Evolutionary conservation across 2,329 filamentous ascomycete genomes (phyloP), one percentile per base, ranked within the genome.

Genomic region (Mycosphaerelloides madeirae): DNA sequence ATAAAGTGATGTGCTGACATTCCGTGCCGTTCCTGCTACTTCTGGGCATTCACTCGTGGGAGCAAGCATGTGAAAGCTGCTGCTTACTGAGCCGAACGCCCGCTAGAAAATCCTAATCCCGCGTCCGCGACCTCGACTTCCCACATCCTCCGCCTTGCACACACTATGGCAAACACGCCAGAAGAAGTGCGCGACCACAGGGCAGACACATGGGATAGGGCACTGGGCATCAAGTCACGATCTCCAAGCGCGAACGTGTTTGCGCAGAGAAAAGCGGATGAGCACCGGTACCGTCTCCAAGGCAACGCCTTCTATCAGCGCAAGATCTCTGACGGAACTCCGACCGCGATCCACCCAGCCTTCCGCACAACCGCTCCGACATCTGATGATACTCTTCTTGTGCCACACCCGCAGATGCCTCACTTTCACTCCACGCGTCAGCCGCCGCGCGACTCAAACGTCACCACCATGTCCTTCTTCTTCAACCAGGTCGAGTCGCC

Each of bases 221-320:
- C 29, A 4, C 14, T 40, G 12, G 38, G 38, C n/a, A n/a, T 33
- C 16, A 33, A 41, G n/a, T 34, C 43, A 34, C 20, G 31, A 3
- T 40, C 41, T 8, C 57, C 61, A 13, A 52, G 54, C 6, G 52
- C 44, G n/a, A 62, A 62, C 53, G 58, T 59, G 2, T 63, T 62
- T 38, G 57, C 60, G 18, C 53, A 55, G 45, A 48, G 56, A 33
- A 49, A 44, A 3, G 45, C 42, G 9, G 36, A 44, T 18, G 39
- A 52, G 20, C 45, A 61, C 31, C 41, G 47, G 16, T 57, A 63
- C 42, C 55, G 54, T 35, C 48, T 59, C 14, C 46, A 47, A 12
- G 49, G 56, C 42, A 66, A 66, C 53, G 62, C 64, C 11, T 66
- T 65, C 49, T 62, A 57, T 22, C 59, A 60, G 38, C 54, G 58